A percentile compares a stretch with the other conserved stretches of the same genome.
phyloP scores from a whole-genome alignment of 108 stramenopile species.

The Skeletonema tropicum region DNA sequence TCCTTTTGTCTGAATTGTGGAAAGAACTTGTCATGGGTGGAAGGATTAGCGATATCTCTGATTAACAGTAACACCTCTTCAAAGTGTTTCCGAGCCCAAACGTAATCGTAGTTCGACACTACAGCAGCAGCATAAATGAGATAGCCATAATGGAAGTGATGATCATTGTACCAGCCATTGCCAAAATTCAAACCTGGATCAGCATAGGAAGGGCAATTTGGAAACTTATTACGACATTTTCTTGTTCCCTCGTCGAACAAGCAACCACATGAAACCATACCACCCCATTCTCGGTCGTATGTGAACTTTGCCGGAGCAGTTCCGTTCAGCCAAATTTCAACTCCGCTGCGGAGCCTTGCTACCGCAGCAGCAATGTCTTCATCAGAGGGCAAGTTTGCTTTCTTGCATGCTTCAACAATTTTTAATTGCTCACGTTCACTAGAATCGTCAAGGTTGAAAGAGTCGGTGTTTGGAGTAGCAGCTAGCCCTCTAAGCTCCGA shows the following conservation, averaged over 20 bases:
- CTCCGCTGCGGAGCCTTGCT: constrained; percentile 55
- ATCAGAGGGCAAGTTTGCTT: constrained; percentile 53
- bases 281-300: constrained; percentile 91
- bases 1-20: constrained; percentile 88
- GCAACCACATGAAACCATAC: constrained; percentile 92
- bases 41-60: constrained; percentile 92
- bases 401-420: constrained; percentile 53
- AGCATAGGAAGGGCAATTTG: constrained; percentile 84
- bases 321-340: constrained; percentile 93
- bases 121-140: constrained; percentile 93
- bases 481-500: constrained; percentile 69
- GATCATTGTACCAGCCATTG: constrained; percentile 93
- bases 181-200: constrained; percentile 93
- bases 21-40: constrained; percentile 78
- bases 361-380: constrained; percentile 57
- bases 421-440: constrained; percentile 26
- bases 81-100: constrained; percentile 83
- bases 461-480: constrained; percentile 14
- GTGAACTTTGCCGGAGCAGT: constrained; percentile 81
- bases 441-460: constrained; percentile 3
- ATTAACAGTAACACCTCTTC: constrained; percentile 83
- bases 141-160: constrained; percentile 95
- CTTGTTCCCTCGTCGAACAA: constrained; percentile 40
- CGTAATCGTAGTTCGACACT: constrained; percentile 79
- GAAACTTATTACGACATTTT: constrained; percentile 71